Evolutionary conservation across 257 asterid species (phyloP).

Genomic region (Nyctanthes arbortristis): DNA sequence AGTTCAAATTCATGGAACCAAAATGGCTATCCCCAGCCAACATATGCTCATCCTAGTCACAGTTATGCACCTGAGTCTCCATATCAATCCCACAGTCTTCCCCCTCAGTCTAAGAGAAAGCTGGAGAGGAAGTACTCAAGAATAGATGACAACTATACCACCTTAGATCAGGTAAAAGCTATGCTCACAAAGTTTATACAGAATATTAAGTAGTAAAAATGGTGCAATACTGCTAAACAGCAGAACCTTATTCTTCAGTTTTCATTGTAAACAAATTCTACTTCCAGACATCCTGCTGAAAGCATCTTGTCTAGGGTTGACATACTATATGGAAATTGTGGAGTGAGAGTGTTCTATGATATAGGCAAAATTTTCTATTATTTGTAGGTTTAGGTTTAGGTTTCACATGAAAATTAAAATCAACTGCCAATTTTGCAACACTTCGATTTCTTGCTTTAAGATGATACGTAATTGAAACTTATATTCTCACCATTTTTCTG

Average conservation of each 20-base stretch:
- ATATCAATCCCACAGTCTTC: conserved; percentile 50
- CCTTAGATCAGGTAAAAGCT: conserved; percentile 66
- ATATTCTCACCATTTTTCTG: neutral
- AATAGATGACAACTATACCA: conserved; percentile 80
- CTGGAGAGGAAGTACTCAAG: conserved; percentile 79
- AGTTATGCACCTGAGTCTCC: conserved; percentile 51
- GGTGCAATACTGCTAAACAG: neutral
- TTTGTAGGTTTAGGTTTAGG: too few species aligned
- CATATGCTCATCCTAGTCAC: conserved; percentile 60
- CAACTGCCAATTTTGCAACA: neutral
- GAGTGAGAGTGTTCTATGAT: neutral
- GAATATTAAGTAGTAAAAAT: neutral
- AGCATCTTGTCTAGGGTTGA: neutral
- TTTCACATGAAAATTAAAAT: neutral
- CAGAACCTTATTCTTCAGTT: neutral
- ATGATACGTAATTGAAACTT: neutral
- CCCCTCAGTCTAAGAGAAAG: conserved; percentile 54
- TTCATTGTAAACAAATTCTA: neutral
- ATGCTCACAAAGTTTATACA: conserved; percentile 8
- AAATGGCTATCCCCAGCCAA: conserved; percentile 47
- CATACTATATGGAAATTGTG: neutral
- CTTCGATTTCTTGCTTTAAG: neutral
- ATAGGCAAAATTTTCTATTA: too few species aligned
- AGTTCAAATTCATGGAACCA: conserved; percentile 53
- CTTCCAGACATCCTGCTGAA: neutral